Percentiles rank a stretch among this genome's conserved stretches.
Evolutionary conservation across 805 yeast species (phyloP).

Genomic region (Metschnikowia lachancei): DNA sequence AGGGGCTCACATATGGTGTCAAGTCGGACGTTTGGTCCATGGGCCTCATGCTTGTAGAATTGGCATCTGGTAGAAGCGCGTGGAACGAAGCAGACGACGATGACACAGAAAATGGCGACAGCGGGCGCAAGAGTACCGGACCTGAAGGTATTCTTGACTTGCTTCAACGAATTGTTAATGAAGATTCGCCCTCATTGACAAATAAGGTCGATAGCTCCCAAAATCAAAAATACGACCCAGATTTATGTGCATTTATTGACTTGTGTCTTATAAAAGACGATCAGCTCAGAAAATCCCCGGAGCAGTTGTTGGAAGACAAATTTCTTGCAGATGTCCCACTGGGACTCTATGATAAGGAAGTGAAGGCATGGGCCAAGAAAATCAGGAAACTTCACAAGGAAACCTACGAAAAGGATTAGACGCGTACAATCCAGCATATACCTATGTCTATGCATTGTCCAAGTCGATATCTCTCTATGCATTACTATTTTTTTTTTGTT

Average conservation of each 20-base stretch:
- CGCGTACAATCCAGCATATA: too few relatives aligned
- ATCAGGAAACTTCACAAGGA: slow-evolving; percentile 36
- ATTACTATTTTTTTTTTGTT: too few relatives aligned
- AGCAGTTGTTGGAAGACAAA: slow-evolving; percentile 52
- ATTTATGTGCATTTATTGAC: slow-evolving; percentile 66
- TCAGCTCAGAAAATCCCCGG: slow-evolving; percentile 64
- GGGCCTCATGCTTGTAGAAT: slow-evolving; percentile 85
- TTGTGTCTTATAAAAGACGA: slow-evolving; percentile 73
- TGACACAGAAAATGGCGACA: background rate
- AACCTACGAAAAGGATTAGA: slow-evolving; percentile 14
- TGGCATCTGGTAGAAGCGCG: slow-evolving; percentile 83
- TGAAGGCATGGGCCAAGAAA: slow-evolving; percentile 41
- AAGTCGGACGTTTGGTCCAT: slow-evolving; percentile 97
- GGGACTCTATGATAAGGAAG: slow-evolving; percentile 36
- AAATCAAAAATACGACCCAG: slow-evolving; percentile 36
- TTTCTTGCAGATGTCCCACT: slow-evolving; percentile 32
- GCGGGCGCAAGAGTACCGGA: slow-evolving; percentile 30
- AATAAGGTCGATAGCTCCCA: slow-evolving; percentile 32
- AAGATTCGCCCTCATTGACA: slow-evolving; percentile 72
- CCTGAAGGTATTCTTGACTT: slow-evolving; percentile 90
- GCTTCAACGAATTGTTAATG: slow-evolving; percentile 89
- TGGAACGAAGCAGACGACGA: slow-evolving; percentile 47
- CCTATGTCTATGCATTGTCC: too few relatives aligned
- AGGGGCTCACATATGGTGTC: slow-evolving; percentile 90
- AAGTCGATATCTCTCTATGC: too few relatives aligned